Evolutionary conservation across 1,284 basidiomycete genomes (phyloP), one percentile per base, ranked within the genome.

Genomic region (Microbotryum scabiosae): DNA sequence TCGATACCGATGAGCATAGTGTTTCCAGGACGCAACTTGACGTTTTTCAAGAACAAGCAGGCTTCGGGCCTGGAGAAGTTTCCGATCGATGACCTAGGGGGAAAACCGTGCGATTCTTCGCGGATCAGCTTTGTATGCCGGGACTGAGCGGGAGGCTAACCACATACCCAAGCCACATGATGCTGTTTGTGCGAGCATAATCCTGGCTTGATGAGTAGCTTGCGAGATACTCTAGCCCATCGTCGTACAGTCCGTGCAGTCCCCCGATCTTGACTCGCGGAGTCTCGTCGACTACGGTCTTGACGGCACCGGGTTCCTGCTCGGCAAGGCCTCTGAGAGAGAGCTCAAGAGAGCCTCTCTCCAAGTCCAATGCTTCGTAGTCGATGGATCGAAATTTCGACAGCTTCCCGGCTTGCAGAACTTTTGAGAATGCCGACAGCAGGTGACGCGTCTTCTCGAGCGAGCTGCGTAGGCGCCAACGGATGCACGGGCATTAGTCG

Each of bases 391-490:
- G 9, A 81, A 79, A 20, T 41, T 47, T 3, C 23, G 25, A 9
- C 46, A 44, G 18, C 45, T n/a, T 10, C 30, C 43, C 1, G 59
- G 43, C 44, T 62, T 52, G 4, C 14, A 68, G 36, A 70, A 67
- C 57, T 69, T 77, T 75, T 49, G 88, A 82, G 45, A 97, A 79
- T 1, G 88, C 87, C 21, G 79, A 79, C 36, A 98, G 80, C 57
- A 98, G 81, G 73, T 88, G 85, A 5, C 88, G 90, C 1, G 93
- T 97, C 80, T 97, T 94, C 72, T 88, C 82, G 46, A 96, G 78
- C 16, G 90, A 82, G 30, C 90, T 93, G 73, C 65, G 66, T 61
- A 65, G 41, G 61, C 36, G 30, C 9, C 30, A 10, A 30, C 20
- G 16, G 20, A 18, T 51, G 56, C 26, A 10, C 25, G 20, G 21